Base-by-base conservation (phyloP, 148 eudicot genomes). In the Rhododendron williamsianum region DNA sequence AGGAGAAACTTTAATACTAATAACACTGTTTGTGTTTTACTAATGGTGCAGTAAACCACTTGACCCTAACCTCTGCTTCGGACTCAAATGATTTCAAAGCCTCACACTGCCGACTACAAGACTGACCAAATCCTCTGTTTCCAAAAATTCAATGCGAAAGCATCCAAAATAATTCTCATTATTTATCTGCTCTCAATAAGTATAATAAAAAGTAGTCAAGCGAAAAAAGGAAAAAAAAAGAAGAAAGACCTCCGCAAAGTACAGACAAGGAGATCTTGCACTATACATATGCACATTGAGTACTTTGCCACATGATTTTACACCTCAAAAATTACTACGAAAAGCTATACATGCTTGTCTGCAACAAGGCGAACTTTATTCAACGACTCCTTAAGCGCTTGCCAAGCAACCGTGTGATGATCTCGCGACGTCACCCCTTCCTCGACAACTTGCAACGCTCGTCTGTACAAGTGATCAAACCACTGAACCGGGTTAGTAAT, bases 361-460 rank as follows among this genome's bases (percentile, higher is more conserved):
- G 85, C 91, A 0, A 92, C 91, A 71, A 93, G 91, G 38, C 93
- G 93, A 84, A 92, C 95, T 90, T 91, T 93, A 87, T 91, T 91
- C 82, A 94, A 85, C 0, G 98, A 90, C 88, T 95, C 95, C 65
- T 90, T 86, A 45, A 94, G 93, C 15, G 96, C 90, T 89, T 94
- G 97, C 94, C 93, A 91, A 82, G 98, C 98, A 80, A 90, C 96
- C 91, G 81, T 90, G 69, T 91, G 93, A 89, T 91, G 98, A 85
- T 93, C 98, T 85, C 86, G 91, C 46, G 98, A 94, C 19, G 84
- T 76, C 91, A 91, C 82, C 84, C 98, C 98, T 87, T 91, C 92
- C 85, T 92, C 94, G 25, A 89, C 96, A 72, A 94, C 91, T 81
- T 90, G 93, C 86, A 92, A 86, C n/a, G 95, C 98, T 12, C 87